Evolutionary conservation across 2,329 filamentous ascomycete species (phyloP).

Genomic region (Apiospora kogelbergensis): DNA sequence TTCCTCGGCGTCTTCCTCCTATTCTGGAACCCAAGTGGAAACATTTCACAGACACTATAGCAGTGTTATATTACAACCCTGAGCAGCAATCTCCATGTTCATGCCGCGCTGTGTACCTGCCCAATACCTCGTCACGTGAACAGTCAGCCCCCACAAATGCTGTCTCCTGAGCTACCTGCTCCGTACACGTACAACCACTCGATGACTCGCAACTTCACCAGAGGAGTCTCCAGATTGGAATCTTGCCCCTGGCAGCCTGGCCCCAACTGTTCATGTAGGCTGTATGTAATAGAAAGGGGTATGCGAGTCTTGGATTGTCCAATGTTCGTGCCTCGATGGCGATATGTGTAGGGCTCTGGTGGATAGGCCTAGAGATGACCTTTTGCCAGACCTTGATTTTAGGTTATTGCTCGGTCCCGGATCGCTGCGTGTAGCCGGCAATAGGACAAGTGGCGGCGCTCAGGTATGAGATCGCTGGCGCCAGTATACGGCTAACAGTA

Average conservation of each 20-base stretch:
- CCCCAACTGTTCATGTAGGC: background rate
- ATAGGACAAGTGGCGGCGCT: background rate
- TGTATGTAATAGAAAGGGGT: background rate
- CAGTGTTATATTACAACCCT: slow-evolving; percentile 4
- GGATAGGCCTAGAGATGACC: background rate
- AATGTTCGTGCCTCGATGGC: background rate
- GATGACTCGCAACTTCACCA: background rate
- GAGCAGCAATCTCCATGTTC: slow-evolving; percentile 5
- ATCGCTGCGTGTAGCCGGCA: background rate
- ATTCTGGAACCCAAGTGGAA: slow-evolving; percentile 3
- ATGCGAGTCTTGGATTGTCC: background rate
- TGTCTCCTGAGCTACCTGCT: background rate
- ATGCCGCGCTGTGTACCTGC: background rate
- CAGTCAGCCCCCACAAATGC: background rate
- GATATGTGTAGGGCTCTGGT: background rate
- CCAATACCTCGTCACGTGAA: background rate
- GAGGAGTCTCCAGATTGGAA: background rate
- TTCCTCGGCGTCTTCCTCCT: background rate
- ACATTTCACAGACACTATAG: slow-evolving; percentile 1
- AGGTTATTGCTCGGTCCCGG: background rate
- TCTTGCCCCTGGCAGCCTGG: background rate
- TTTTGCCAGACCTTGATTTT: background rate
- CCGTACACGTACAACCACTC: background rate
- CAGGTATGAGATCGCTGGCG: background rate
- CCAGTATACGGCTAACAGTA: background rate